A percentile compares a stretch with the other conserved stretches of the same genome.
phyloP scores from a whole-genome alignment of 306 rosid genomes.

The Dryas octopetala region DNA sequence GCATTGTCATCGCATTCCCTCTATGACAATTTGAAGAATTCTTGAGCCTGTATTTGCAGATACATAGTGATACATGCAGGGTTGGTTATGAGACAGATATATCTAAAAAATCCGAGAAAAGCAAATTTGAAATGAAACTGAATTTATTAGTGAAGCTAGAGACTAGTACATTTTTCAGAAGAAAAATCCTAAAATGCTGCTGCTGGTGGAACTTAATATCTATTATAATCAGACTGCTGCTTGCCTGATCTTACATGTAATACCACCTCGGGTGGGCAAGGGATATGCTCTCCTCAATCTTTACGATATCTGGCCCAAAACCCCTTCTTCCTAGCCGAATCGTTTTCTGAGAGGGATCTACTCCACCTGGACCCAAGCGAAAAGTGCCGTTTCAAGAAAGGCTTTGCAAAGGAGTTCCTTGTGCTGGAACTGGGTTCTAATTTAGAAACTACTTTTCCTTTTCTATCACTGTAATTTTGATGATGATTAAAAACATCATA shows the following conservation, averaged over 20 bases:
- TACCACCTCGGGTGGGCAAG: background rate
- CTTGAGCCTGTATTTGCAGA: background rate
- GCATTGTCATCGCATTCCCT: too few relatives aligned
- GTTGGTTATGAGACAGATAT: background rate
- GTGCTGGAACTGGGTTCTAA: slow-evolving; percentile 69
- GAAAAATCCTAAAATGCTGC: slow-evolving; percentile 33
- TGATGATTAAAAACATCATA: slow-evolving; percentile 47
- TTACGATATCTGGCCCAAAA: slow-evolving; percentile 58
- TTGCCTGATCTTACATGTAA: slow-evolving; percentile 13
- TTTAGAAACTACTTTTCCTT: slow-evolving; percentile 48
- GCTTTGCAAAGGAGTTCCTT: slow-evolving; percentile 57
- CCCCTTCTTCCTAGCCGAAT: slow-evolving; percentile 62
- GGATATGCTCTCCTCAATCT: slow-evolving; percentile 33
- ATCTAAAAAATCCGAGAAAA: slow-evolving; percentile 10
- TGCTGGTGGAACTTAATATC: slow-evolving; percentile 11
- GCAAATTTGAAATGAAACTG: slow-evolving; percentile 29
- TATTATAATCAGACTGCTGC: slow-evolving; percentile 22
- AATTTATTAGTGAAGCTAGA: slow-evolving; percentile 33
- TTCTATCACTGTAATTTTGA: slow-evolving; percentile 37
- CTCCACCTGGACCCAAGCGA: slow-evolving; percentile 73
- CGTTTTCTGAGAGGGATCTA: slow-evolving; percentile 57
- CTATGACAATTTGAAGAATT: background rate
- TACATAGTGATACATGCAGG: background rate
- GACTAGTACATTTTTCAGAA: slow-evolving; percentile 23
- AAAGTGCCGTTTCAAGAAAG: slow-evolving; percentile 66